Percentiles rank a stretch among this genome's conserved stretches.
Evolutionary conservation across 352 stramenopile genomes (phyloP).

Genomic region (Phytophthora citricola): DNA sequence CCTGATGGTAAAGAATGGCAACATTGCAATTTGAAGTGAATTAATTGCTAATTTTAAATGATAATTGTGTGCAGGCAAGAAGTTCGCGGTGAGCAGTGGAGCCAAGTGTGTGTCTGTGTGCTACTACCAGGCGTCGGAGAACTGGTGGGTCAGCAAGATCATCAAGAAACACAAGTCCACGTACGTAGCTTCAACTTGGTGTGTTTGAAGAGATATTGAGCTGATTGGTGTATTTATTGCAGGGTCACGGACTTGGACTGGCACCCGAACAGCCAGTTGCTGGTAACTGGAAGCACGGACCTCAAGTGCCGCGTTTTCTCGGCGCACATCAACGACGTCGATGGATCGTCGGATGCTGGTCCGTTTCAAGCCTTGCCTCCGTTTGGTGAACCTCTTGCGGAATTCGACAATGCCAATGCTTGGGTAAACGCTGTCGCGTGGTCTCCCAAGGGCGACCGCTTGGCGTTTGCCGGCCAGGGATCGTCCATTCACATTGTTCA

Average conservation of each 20-base stretch:
- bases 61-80: constrained; percentile 60
- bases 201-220: not conserved
- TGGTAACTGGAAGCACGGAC: constrained; percentile 93
- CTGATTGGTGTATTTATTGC: constrained; percentile 4
- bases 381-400: constrained; percentile 83
- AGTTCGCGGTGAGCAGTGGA: constrained; percentile 94
- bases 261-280: constrained; percentile 93
- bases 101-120: constrained; percentile 95
- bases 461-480: constrained; percentile 92
- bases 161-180: constrained; percentile 98
- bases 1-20: constrained; percentile 69
- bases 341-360: constrained; percentile 67
- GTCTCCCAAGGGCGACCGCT: constrained; percentile 87
- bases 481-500: constrained; percentile 92
- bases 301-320: constrained; percentile 95
- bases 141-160: constrained; percentile 97
- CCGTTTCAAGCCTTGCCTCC: constrained; percentile 78
- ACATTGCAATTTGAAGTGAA: not conserved
- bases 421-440: constrained; percentile 94
- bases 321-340: constrained; percentile 87
- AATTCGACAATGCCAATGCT: constrained; percentile 89
- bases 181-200: constrained; percentile 59
- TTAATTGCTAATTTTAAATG: constrained; percentile 11
- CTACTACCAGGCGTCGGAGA: constrained; percentile 91
- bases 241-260: constrained; percentile 91